Conservation (phyloP, 2,329 filamentous ascomycete species). For the Phaeosphaeria sp. region DNA sequence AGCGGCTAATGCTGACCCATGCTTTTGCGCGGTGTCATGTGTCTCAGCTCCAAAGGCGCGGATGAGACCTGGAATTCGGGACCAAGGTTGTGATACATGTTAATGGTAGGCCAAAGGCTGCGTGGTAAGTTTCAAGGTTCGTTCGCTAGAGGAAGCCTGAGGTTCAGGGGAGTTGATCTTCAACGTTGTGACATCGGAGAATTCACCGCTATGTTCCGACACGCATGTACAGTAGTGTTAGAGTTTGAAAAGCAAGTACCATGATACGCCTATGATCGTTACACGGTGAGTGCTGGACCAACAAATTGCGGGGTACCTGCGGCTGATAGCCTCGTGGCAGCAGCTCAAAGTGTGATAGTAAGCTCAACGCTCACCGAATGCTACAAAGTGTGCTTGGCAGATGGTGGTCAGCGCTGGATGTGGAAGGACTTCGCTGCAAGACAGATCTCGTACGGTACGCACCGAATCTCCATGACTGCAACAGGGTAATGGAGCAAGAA, state of each 20-base stretch:
- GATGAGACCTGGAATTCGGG: constrained; percentile 7
- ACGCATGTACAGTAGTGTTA: constrained; percentile 5
- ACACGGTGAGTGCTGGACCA: constrained; percentile 22
- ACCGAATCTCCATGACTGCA: not conserved
- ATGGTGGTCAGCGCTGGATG: not conserved
- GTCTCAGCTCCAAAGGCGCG: constrained; percentile 24
- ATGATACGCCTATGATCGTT: constrained; percentile 13
- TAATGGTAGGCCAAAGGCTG: not conserved
- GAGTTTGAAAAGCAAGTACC: constrained; percentile 13
- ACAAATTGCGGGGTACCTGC: constrained; percentile 24
- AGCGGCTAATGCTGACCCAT: constrained; percentile 43
- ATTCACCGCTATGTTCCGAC: constrained; percentile 6
- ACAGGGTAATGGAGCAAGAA: not conserved
- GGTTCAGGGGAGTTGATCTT: not conserved
- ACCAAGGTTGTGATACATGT: not conserved
- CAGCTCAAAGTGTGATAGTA: constrained; percentile 12
- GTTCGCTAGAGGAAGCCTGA: not conserved
- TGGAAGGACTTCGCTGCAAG: constrained; percentile 6
- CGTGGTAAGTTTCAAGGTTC: not conserved
- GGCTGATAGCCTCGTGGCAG: constrained; percentile 18
- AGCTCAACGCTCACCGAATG: constrained; percentile 14
- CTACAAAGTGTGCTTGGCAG: not conserved
- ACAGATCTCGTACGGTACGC: not conserved
- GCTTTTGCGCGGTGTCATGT: constrained; percentile 39
- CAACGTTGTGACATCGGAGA: constrained; percentile 2